A percentile compares a stretch with the other conserved stretches of the same genome.
phyloP scores from a whole-genome alignment of 2,329 filamentous ascomycete genomes.

The Arthrobotrys pseudoclavata region DNA sequence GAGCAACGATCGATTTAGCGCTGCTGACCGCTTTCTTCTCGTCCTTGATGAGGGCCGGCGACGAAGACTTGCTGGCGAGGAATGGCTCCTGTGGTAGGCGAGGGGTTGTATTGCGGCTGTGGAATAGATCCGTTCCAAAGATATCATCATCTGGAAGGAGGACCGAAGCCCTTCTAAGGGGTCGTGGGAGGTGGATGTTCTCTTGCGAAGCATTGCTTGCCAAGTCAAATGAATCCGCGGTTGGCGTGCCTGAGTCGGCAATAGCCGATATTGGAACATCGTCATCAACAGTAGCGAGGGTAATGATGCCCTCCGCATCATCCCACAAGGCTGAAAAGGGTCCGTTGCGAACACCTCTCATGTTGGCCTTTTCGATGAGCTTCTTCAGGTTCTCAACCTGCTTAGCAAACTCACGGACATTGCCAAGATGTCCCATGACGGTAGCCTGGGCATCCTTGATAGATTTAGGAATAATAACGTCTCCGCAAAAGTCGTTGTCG shows the following conservation, averaged over 20 bases:
- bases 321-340: constrained; percentile 76
- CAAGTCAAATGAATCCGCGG: constrained; percentile 50
- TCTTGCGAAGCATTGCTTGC: constrained; percentile 56
- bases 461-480: constrained; percentile 80
- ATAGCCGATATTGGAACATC: constrained; percentile 68
- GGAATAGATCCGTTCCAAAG: constrained; percentile 61
- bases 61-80: constrained; percentile 55
- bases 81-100: constrained; percentile 55
- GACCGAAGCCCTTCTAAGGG: constrained; percentile 60
- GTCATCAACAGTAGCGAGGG: constrained; percentile 79
- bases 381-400: constrained; percentile 85
- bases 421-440: constrained; percentile 85
- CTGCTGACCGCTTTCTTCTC: constrained; percentile 55
- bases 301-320: constrained; percentile 88
- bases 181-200: constrained; percentile 54
- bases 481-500: constrained; percentile 69
- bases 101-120: constrained; percentile 56
- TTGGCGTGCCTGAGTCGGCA: constrained; percentile 43
- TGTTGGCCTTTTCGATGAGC: constrained; percentile 77
- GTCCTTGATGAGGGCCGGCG: constrained; percentile 57
- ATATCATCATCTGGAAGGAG: constrained; percentile 63
- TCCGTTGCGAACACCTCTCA: constrained; percentile 76
- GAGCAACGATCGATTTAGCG: constrained; percentile 57
- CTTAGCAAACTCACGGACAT: constrained; percentile 83
- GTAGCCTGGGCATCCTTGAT: constrained; percentile 86